Evolutionary conservation across 768 basidiomycete species (phyloP).

Genomic region (Stropharia rugosoannulata): DNA sequence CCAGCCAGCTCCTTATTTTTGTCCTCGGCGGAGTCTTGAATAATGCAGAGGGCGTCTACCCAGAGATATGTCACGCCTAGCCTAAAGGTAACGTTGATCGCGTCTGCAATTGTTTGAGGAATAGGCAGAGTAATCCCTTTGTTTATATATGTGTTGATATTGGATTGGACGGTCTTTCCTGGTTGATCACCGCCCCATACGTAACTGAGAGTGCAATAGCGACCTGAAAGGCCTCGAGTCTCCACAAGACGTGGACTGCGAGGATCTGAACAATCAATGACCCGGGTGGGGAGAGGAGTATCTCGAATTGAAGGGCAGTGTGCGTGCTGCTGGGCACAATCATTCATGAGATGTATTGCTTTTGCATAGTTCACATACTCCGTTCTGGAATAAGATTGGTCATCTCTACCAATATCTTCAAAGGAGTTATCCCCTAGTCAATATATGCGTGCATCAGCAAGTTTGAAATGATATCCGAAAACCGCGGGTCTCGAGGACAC

Average conservation of each 20-base stretch:
- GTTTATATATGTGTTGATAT: not conserved
- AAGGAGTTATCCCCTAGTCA: not conserved
- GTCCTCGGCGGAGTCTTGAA: not conserved
- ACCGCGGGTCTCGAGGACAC: not conserved
- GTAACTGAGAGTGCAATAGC: conserved; percentile 1
- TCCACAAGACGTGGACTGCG: not conserved
- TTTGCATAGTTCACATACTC: not conserved
- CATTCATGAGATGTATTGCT: conserved; percentile 1
- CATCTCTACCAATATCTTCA: not conserved
- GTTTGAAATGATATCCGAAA: not conserved
- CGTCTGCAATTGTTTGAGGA: not conserved
- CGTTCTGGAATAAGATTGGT: not conserved
- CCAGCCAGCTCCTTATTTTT: not conserved
- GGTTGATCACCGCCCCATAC: conserved; percentile 1
- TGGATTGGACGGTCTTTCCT: not conserved
- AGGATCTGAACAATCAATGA: conserved; percentile 2
- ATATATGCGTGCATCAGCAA: too few relatives aligned
- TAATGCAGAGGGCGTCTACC: conserved; percentile 1
- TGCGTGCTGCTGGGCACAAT: conserved; percentile 1
- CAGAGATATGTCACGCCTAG: not conserved
- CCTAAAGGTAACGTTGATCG: not conserved
- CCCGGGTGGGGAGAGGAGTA: conserved; percentile 5
- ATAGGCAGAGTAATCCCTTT: not conserved
- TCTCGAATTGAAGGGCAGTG: not conserved
- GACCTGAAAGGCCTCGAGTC: not conserved